phyloP scores from a whole-genome alignment of 2,329 filamentous ascomycete genomes.

The Didymella exigua region DNA sequence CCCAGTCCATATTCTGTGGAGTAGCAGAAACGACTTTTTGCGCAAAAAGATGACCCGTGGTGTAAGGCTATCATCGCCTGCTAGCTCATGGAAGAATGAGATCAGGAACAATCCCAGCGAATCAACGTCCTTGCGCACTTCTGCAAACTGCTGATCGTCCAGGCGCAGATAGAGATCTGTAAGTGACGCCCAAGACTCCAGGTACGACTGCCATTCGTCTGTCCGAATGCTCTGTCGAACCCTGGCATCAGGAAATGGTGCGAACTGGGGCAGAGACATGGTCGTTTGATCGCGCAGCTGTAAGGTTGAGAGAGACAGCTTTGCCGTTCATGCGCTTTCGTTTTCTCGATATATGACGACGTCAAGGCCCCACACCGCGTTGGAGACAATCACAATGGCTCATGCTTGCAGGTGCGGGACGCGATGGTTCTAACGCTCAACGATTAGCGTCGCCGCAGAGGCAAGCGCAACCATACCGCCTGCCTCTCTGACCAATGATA shows the following conservation, averaged over 20 bases:
- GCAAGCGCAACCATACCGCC: slow-evolving; percentile 4
- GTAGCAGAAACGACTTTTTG: slow-evolving; percentile 68
- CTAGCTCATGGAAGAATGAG: slow-evolving; percentile 67
- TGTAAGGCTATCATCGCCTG: slow-evolving; percentile 34
- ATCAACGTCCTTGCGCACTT: slow-evolving; percentile 59
- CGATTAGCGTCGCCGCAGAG: slow-evolving; percentile 1
- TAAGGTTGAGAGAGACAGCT: neutral
- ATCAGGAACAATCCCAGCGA: slow-evolving; percentile 68
- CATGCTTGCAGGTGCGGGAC: slow-evolving; percentile 19
- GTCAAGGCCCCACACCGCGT: slow-evolving; percentile 14
- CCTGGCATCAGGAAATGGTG: slow-evolving; percentile 72
- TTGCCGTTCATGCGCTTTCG: slow-evolving; percentile 9
- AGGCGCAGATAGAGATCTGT: slow-evolving; percentile 68
- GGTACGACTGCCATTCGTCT: slow-evolving; percentile 76
- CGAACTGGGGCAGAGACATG: slow-evolving; percentile 71
- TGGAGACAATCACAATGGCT: slow-evolving; percentile 36
- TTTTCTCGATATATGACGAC: slow-evolving; percentile 17
- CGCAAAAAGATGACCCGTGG: slow-evolving; percentile 60
- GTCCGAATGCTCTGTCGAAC: slow-evolving; percentile 70
- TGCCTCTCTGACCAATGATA: neutral
- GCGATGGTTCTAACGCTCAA: neutral
- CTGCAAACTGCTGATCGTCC: slow-evolving; percentile 61
- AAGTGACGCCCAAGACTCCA: slow-evolving; percentile 77
- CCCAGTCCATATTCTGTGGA: slow-evolving; percentile 61
- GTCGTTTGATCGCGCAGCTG: slow-evolving; percentile 3